Base-by-base conservation (phyloP, 768 basidiomycete species). In the Leccinum boreale region DNA sequence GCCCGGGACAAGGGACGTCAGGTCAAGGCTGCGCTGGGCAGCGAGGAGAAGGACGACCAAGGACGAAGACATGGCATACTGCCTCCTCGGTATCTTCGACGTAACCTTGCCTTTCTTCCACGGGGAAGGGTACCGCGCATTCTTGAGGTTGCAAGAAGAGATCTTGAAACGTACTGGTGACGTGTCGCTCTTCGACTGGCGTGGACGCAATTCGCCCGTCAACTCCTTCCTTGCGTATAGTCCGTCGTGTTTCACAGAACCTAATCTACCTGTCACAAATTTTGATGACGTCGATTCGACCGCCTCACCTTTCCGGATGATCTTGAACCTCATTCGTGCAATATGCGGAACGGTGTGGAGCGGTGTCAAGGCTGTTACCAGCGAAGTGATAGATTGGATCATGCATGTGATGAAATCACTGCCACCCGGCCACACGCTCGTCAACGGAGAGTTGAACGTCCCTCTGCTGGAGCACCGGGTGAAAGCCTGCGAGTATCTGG, bases 31-130 rank as follows among this genome's bases (percentile, higher is more conserved):
- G n/a, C 53, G 29, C 35, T 72, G 72, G 71, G 71, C 67, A 1
- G 63, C 70, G 14, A 58, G 57, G n/a, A 67, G 71, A 29, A 31
- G 46, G 23, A 72, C 71, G 36, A 67, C 64, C 4, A 64, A 67
- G 28, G 57, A 65, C 21, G 71, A 72, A 44, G 71, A 73, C 36
- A 65, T 59, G 59, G 63, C 70, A 10, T 73, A 73, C 55, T 72
- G 65, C 47, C 62, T 73, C 11, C 61, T 72, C 10, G 70, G 68
- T 6, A 57, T 73, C 28, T 70, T 72, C 42, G 68, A 72, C 21
- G 56, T 71, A 52, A 64, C 55, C 51, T 35, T 72, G 56, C 63
- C 72, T 4, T 60, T 62, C 2, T 52, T 63, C 31, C 71, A 72
- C 15, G 71, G 71, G 14, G 72, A 72, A 53, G 65, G 68, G 0